These are phyloP conservation scores for Fusarium nygamai DNA, from an alignment of 2,329 filamentous ascomycete genomes.

Conservation along the genomic window DNA sequence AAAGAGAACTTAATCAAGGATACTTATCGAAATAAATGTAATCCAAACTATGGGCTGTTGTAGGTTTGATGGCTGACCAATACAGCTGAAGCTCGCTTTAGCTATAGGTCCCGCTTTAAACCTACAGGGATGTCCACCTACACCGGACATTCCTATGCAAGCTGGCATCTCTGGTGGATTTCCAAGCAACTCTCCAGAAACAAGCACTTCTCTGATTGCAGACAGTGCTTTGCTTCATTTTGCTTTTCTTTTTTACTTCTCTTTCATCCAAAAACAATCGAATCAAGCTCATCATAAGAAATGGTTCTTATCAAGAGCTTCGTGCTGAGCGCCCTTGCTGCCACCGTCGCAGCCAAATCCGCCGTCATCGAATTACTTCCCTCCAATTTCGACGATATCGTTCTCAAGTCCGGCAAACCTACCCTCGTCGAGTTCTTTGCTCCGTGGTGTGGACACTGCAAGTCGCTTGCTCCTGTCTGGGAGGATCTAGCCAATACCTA, in stretches of 20 bases:
- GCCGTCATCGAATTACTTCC: conserved; percentile 91
- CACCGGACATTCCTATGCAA: conserved; percentile 40
- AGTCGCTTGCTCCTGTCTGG: conserved; percentile 92
- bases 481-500: conserved; percentile 86
- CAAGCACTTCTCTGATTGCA: conserved; percentile 18
- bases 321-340: conserved; percentile 64
- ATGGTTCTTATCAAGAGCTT: conserved; percentile 71
- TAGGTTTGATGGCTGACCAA: background rate
- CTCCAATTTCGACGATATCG: conserved; percentile 89
- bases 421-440: conserved; percentile 98
- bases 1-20: background rate
- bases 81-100: conserved; percentile 33
- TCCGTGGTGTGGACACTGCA: conserved; percentile 99
- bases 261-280: background rate
- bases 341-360: conserved; percentile 73
- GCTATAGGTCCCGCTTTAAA: conserved; percentile 33
- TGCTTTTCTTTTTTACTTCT: background rate
- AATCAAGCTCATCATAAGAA: conserved; percentile 35
- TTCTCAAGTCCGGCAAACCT: conserved; percentile 91
- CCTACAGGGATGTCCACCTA: conserved; percentile 27
- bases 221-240: conserved; percentile 16
- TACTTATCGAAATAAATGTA: background rate
- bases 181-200: conserved; percentile 36
- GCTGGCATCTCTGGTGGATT: conserved; percentile 46
- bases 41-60: background rate